A percentile compares a stretch with the other conserved stretches of the same genome.
Conservation (phyloP, 2,329 filamentous ascomycete species). For the Aspergillus flavus region DNA sequence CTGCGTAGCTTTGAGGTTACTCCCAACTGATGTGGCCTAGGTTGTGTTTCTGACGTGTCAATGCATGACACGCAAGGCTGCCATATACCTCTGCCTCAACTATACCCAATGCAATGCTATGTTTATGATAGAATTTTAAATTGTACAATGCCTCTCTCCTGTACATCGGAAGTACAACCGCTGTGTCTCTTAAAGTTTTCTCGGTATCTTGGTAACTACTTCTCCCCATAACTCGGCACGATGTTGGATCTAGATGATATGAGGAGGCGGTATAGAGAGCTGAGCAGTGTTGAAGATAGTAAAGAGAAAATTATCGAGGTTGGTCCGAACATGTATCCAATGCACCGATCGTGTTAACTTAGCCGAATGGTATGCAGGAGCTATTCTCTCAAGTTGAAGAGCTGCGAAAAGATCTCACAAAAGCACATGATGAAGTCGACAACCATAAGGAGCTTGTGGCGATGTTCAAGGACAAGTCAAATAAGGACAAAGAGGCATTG, state of each 20-base stretch:
- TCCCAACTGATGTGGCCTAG: neutral
- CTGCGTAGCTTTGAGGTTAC: no score
- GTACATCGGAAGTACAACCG: neutral
- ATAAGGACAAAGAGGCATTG: constrained; percentile 4
- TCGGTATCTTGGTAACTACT: neutral
- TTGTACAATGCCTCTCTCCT: neutral
- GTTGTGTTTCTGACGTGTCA: neutral
- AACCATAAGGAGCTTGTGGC: constrained; percentile 3
- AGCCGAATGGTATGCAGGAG: constrained; percentile 11
- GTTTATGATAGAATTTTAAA: neutral
- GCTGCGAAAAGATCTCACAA: constrained; percentile 10
- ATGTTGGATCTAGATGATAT: constrained; percentile 10
- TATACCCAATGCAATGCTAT: neutral
- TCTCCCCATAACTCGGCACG: neutral
- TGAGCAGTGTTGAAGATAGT: constrained; percentile 18
- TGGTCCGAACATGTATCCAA: neutral
- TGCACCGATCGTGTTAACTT: neutral
- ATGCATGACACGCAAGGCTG: constrained; percentile 1
- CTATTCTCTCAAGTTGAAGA: constrained; percentile 14
- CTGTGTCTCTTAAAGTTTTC: neutral
- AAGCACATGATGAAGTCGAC: constrained; percentile 11
- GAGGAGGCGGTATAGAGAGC: constrained; percentile 12
- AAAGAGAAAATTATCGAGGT: constrained; percentile 23
- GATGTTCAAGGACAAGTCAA: constrained; percentile 7
- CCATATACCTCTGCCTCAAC: neutral